Conservation (phyloP, 2,329 filamentous ascomycete species). For the Cordyceps javanica region DNA sequence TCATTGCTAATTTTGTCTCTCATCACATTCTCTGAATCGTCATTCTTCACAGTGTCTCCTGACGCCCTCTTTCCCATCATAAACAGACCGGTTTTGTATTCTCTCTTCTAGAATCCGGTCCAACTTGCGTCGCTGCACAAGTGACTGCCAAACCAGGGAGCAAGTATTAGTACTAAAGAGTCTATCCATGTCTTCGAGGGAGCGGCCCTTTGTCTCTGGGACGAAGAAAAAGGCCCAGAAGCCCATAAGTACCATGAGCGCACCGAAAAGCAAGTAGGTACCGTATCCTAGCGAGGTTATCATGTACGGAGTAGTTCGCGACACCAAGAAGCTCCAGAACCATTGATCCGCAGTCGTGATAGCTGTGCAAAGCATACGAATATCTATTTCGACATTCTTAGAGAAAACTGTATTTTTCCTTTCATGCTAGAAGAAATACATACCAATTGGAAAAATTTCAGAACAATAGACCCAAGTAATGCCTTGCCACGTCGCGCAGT, state of each 20-base stretch:
- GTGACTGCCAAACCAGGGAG: neutral
- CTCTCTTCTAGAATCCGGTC: neutral
- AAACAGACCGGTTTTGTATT: neutral
- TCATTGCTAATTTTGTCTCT: too few relatives aligned
- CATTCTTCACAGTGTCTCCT: too few relatives aligned
- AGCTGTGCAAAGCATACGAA: constrained; percentile 30
- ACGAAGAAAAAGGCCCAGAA: constrained; percentile 29
- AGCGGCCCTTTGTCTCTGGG: constrained; percentile 39
- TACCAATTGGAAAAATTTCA: constrained; percentile 37
- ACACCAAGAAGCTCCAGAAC: constrained; percentile 35
- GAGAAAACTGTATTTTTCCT: neutral
- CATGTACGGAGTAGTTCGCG: constrained; percentile 20
- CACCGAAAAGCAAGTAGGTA: neutral
- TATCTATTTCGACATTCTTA: constrained; percentile 3
- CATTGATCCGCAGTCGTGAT: constrained; percentile 31
- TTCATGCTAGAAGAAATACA: neutral
- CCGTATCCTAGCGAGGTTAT: neutral
- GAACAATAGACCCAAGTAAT: constrained; percentile 40
- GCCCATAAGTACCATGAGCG: neutral
- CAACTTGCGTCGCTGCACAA: neutral
- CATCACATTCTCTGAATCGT: too few relatives aligned
- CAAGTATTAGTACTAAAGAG: neutral
- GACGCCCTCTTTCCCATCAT: neutral
- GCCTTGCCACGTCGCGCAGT: constrained; percentile 36
- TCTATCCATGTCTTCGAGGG: neutral